Conservation (phyloP, 129 eudicot genomes). For the Daucus carota region DH1_v3.0 NC_030381.2:46984501-46985000, state of each 20-base stretch:
- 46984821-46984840: slow-evolving; percentile 16
- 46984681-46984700: not conserved
- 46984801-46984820: slow-evolving; percentile 28
- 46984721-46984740: not conserved
- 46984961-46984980: slow-evolving; percentile 28
- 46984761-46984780: slow-evolving; percentile 8
- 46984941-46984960: slow-evolving; percentile 27
- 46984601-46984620: slow-evolving; percentile 24
- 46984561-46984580: not conserved
- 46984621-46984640: not conserved
- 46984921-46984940: slow-evolving; percentile 31
- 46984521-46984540: no score
- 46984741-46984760: slow-evolving; percentile 18
- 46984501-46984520: no score
- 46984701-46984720: not conserved
- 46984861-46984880: slow-evolving; percentile 18
- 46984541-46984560: no score
- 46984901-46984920: slow-evolving; percentile 32
- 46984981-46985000: not conserved
- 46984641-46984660: no score
- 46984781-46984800: slow-evolving; percentile 16
- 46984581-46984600: slow-evolving; percentile 5
- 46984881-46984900: slow-evolving; percentile 21
- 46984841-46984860: not conserved
- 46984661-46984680: not conserved